Conservation (phyloP, 805 yeast species). For the Saccharomycopsis sp. region DNA sequence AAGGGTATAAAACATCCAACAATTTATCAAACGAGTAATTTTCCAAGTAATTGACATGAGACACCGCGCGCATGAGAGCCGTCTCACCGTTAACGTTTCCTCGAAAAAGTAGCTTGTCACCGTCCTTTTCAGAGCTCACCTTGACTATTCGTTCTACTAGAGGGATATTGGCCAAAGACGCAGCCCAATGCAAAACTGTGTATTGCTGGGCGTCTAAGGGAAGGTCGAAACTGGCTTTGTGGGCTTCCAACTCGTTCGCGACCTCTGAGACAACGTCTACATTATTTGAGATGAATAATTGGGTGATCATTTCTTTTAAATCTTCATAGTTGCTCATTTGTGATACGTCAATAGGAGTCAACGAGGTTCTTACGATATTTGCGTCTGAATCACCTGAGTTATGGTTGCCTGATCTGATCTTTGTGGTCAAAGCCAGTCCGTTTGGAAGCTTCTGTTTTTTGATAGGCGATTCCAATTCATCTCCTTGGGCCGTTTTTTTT, state of each 20-base stretch:
- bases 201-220: conserved; percentile 92
- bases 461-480: conserved; percentile 31
- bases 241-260: conserved; percentile 25
- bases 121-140: conserved; percentile 37
- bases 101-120: conserved; percentile 47
- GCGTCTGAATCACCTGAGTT: not conserved
- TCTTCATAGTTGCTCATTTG: conserved; percentile 31
- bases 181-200: conserved; percentile 92
- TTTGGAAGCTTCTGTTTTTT: conserved; percentile 28
- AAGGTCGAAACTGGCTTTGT: conserved; percentile 46
- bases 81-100: conserved; percentile 85
- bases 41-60: conserved; percentile 66
- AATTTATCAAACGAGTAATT: conserved; percentile 65
- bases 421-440: conserved; percentile 32
- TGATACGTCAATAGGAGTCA: conserved; percentile 37
- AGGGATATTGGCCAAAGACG: conserved; percentile 74
- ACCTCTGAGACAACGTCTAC: conserved; percentile 28
- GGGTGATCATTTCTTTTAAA: conserved; percentile 41
- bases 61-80: conserved; percentile 72
- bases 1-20: conserved; percentile 69
- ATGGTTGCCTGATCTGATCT: conserved; percentile 11
- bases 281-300: conserved; percentile 43
- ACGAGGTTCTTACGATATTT: conserved; percentile 24
- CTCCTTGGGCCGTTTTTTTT: conserved; percentile 1
- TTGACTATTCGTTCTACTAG: conserved; percentile 64